These are phyloP conservation scores for Tricladium varicosporioides DNA, from an alignment of 2,329 filamentous ascomycete species.

Conservation along the genomic window DNA sequence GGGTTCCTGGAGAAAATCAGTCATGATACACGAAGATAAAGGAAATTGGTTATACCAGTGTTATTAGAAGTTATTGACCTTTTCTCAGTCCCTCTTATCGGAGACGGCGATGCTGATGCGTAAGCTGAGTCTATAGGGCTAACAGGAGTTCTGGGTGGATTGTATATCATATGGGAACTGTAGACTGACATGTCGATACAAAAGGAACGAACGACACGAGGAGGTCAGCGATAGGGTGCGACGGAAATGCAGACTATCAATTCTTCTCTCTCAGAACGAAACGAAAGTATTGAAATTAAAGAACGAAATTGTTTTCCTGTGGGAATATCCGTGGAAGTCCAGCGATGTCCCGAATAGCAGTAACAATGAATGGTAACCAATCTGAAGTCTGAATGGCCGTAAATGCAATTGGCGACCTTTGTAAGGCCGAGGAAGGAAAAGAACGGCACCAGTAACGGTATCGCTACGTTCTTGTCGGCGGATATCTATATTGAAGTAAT, in stretches of 20 bases:
- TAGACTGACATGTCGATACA: constrained; percentile 15
- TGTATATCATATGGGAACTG: not conserved
- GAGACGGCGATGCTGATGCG: no score
- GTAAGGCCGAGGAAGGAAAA: constrained; percentile 1
- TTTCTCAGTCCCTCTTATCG: not conserved
- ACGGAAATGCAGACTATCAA: constrained; percentile 25
- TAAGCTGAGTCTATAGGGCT: constrained; percentile 11
- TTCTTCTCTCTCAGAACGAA: constrained; percentile 26
- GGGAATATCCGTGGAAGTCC: not conserved
- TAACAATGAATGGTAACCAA: constrained; percentile 19
- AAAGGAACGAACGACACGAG: constrained; percentile 22
- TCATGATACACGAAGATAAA: not conserved
- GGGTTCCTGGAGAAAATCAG: not conserved
- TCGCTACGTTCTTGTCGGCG: constrained; percentile 5
- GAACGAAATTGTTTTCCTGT: constrained; percentile 6
- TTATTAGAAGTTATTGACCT: not conserved
- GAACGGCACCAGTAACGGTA: constrained; percentile 1
- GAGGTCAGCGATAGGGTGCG: constrained; percentile 26
- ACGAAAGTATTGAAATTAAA: constrained; percentile 17
- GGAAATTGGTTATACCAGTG: no score
- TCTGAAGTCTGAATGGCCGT: not conserved
- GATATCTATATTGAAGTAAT: constrained; percentile 23
- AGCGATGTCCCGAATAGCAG: not conserved
- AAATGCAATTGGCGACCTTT: no score
- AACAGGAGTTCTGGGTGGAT: not conserved